Conservation (phyloP, 257 asterid genomes). For the Forsythia viridissima region DNA sequence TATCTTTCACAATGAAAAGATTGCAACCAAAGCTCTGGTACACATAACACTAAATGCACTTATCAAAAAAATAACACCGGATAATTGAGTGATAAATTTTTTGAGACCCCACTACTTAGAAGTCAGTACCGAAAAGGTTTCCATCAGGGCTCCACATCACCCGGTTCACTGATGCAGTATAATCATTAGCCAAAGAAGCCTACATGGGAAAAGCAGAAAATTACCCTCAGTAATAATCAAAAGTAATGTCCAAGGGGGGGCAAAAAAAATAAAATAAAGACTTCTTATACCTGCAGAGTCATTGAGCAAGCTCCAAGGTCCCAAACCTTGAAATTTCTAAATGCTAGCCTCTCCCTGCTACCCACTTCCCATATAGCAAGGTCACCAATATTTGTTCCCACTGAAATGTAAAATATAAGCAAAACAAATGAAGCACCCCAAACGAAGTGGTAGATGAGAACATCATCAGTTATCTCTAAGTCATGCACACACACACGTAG, state of each 20-base stretch:
- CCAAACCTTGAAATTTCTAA: conserved; percentile 59
- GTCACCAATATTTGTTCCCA: conserved; percentile 70
- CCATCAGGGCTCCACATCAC: conserved; percentile 76
- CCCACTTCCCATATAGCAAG: conserved; percentile 63
- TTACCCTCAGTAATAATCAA: neutral
- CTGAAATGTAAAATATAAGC: conserved; percentile 28
- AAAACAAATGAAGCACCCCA: no score
- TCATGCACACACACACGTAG: neutral
- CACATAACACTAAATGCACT: conserved; percentile 2
- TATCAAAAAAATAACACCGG: conserved; percentile 1
- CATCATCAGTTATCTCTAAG: neutral
- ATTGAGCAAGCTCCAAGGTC: conserved; percentile 52
- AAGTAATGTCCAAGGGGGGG: neutral
- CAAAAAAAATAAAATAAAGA: neutral
- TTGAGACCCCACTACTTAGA: neutral
- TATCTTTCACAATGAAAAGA: neutral
- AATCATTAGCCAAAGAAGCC: conserved; percentile 61
- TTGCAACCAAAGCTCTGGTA: neutral
- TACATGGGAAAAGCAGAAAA: conserved; percentile 28
- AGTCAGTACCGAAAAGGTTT: conserved; percentile 44
- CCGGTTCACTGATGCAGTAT: conserved; percentile 62
- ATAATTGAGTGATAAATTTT: neutral
- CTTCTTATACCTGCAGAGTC: conserved; percentile 52
- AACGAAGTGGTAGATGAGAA: no score
- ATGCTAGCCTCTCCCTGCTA: conserved; percentile 44